A percentile compares a stretch with the other conserved stretches of the same genome.
Conservation (phyloP, 2,329 filamentous ascomycete genomes). For the Graphilbum sp. region DNA sequence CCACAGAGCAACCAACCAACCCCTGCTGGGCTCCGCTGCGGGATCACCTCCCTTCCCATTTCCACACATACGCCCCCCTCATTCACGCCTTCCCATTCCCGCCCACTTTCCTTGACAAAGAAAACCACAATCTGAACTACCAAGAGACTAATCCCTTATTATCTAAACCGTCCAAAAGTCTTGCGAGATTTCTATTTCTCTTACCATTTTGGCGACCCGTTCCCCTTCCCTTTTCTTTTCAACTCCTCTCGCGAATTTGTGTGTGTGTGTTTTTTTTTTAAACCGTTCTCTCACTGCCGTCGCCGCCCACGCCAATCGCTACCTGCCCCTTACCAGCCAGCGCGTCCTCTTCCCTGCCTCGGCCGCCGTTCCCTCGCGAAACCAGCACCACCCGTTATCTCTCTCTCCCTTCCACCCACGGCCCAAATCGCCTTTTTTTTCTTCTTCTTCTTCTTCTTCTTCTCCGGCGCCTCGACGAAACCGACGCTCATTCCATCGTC, state of each 20-base stretch:
- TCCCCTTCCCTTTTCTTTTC: background rate
- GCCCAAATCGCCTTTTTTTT: too few relatives aligned
- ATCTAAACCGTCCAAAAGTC: background rate
- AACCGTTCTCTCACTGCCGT: background rate
- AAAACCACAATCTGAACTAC: background rate
- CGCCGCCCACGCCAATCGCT: background rate
- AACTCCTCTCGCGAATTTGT: background rate
- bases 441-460: too few relatives aligned
- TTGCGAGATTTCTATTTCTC: background rate
- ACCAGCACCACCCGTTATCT: too few relatives aligned
- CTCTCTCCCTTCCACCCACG: too few relatives aligned
- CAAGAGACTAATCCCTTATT: background rate
- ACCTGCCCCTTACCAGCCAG: background rate
- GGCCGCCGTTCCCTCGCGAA: too few relatives aligned
- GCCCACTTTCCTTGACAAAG: background rate
- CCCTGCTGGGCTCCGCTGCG: too few relatives aligned
- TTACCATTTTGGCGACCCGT: background rate
- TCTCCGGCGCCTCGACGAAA: too few relatives aligned
- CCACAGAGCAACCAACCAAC: too few relatives aligned
- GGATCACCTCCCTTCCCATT: conserved; percentile 1
- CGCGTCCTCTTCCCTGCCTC: background rate
- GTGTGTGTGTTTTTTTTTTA: background rate
- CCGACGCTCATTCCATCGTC: too few relatives aligned
- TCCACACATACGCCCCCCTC: too few relatives aligned
- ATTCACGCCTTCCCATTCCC: too few relatives aligned